These are phyloP conservation scores for Fusarium sp. DNA, from an alignment of 2,329 filamentous ascomycete species.

Conservation along the genomic window DNA sequence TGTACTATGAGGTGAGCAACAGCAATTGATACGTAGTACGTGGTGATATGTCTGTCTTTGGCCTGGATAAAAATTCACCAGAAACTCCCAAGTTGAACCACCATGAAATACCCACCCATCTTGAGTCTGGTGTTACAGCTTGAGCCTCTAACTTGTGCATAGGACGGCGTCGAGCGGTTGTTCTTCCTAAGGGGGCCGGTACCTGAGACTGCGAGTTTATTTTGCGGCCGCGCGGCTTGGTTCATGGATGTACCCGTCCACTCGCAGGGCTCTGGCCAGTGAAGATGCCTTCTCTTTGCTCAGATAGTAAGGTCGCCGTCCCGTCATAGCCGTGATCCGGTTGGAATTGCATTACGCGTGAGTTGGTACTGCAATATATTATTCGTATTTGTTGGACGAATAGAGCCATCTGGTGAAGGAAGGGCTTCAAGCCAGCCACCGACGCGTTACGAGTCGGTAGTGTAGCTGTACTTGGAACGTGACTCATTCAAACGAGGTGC, in stretches of 20 bases:
- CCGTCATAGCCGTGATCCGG: constrained; percentile 40
- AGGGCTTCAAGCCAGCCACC: constrained; percentile 29
- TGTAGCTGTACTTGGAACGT: constrained; percentile 11
- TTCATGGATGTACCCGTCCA: constrained; percentile 36
- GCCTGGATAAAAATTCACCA: not conserved
- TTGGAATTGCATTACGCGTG: constrained; percentile 6
- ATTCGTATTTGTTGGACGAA: constrained; percentile 18
- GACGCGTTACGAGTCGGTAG: constrained; percentile 24
- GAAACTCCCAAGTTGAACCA: not conserved
- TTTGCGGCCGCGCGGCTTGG: constrained; percentile 43
- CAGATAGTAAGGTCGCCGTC: constrained; percentile 25
- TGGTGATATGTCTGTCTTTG: not conserved
- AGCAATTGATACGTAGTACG: too few relatives aligned
- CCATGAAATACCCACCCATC: not conserved
- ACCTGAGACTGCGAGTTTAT: constrained; percentile 43
- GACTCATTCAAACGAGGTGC: constrained; percentile 12
- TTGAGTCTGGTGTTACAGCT: constrained; percentile 23
- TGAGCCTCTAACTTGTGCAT: constrained; percentile 6
- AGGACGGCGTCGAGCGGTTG: constrained; percentile 15
- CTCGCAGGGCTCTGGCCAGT: constrained; percentile 34
- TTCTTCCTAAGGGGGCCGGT: constrained; percentile 18
- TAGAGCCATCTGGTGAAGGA: constrained; percentile 18
- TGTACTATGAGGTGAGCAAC: not conserved
- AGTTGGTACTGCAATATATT: constrained; percentile 32
- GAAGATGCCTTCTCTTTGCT: constrained; percentile 40